These are phyloP conservation scores for Aspergillus versicolor DNA, from an alignment of 2,329 filamentous ascomycete species.

Conservation along the genomic window DNA sequence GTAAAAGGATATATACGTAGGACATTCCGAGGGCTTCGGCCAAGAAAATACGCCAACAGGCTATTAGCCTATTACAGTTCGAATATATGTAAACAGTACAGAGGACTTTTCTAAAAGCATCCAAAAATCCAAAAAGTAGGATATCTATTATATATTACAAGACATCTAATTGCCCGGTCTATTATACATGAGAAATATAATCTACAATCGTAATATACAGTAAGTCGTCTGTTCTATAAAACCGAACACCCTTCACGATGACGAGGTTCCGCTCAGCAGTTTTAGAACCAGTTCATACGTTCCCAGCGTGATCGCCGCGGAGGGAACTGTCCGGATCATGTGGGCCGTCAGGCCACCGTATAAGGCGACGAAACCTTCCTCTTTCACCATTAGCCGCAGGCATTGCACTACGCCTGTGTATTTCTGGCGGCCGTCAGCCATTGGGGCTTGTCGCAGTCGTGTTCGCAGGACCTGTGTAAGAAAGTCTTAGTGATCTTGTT, in stretches of 20 bases:
- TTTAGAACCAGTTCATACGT: constrained; percentile 39
- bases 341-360: constrained; percentile 39
- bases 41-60: not conserved
- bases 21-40: not conserved
- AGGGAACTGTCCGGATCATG: constrained; percentile 35
- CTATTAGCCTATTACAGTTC: not conserved
- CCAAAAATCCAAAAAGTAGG: constrained; percentile 1
- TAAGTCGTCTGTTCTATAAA: not conserved
- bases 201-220: constrained; percentile 14
- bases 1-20: not conserved
- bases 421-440: constrained; percentile 34
- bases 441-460: constrained; percentile 35
- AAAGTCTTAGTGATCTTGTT: not conserved
- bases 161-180: constrained; percentile 8
- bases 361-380: constrained; percentile 36
- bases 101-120: not conserved
- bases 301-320: constrained; percentile 37
- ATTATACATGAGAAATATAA: constrained; percentile 7
- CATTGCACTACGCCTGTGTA: constrained; percentile 38
- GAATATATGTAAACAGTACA: not conserved
- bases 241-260: not conserved
- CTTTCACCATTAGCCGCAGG: constrained; percentile 33
- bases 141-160: constrained; percentile 12
- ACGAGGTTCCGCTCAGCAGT: constrained; percentile 12
- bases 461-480: constrained; percentile 36